A percentile compares a stretch with the other conserved stretches of the same genome.
These are phyloP conservation scores for Fusarium algeriense DNA, from an alignment of 2,329 filamentous ascomycete genomes.

Conservation along the genomic window DNA sequence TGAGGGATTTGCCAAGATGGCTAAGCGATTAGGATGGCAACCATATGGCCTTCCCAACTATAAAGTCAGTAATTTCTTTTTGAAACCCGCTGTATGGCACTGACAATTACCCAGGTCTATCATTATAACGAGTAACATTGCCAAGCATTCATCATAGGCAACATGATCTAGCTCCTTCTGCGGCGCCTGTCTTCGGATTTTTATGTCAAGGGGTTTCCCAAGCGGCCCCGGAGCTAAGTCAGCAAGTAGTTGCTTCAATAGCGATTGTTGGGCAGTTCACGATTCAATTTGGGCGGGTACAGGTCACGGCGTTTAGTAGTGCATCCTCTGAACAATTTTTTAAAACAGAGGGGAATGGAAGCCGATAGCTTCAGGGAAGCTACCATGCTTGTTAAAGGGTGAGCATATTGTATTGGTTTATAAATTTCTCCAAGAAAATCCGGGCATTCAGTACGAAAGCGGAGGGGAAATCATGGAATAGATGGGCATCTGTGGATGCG, in stretches of 20 bases:
- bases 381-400: background rate
- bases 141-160: slow-evolving; percentile 3
- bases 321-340: slow-evolving; percentile 31
- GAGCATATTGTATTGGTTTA: slow-evolving; percentile 13
- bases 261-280: slow-evolving; percentile 24
- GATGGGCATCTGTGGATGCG: slow-evolving; percentile 7
- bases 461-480: slow-evolving; percentile 11
- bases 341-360: slow-evolving; percentile 21
- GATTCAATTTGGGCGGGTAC: slow-evolving; percentile 40
- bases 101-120: slow-evolving; percentile 72
- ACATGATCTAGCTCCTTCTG: slow-evolving; percentile 15
- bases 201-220: slow-evolving; percentile 25
- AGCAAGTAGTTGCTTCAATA: slow-evolving; percentile 11
- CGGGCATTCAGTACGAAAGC: slow-evolving; percentile 6
- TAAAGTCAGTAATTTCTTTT: slow-evolving; percentile 72
- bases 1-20: slow-evolving; percentile 98
- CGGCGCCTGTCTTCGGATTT: slow-evolving; percentile 26
- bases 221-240: slow-evolving; percentile 5
- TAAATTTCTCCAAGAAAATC: slow-evolving; percentile 11
- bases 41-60: slow-evolving; percentile 95
- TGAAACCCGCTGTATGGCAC: background rate
- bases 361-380: background rate
- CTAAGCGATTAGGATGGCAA: slow-evolving; percentile 85
- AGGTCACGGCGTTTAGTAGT: slow-evolving; percentile 46
- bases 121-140: slow-evolving; percentile 83